Evolutionary conservation across 805 yeast genomes (phyloP), one percentile per base, ranked within the genome.

Genomic region (Yarrowia sp.): DNA sequence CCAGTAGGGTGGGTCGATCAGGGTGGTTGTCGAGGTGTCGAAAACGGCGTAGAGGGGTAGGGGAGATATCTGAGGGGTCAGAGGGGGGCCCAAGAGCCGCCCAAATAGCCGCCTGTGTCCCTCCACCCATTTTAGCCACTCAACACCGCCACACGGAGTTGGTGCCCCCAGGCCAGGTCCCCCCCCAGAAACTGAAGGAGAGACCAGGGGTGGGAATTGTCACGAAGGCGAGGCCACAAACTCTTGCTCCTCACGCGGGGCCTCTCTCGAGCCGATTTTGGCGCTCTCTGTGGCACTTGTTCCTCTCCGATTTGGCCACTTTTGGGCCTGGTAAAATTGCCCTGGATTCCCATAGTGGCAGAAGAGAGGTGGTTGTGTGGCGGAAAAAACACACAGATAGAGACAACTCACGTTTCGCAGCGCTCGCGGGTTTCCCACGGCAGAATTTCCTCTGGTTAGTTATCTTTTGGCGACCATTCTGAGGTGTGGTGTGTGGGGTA

Each of bases 401-500:
- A 26, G 32, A 26, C 32, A 26, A 56, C 64, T 56, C 49, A 56
- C 64, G 5, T n/a, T 41, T n/a, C 40, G 15, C 8, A 22, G 14
- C 32, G 9, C 26, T 10, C 36, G 32, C 15, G 11, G 40, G 40
- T 22, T 43, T 14, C 11, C n/a, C 40, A 38, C 40, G 40, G 12
- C 40, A 38, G 32, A 26, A 26, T 19, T 41, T 12, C 8, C 19
- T 35, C 38, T 40, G 19, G 63, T 26, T 26, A 41, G 64, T 32
- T 41, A 42, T 53, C 42, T 56, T 59, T 59, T 59, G 12, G 65
- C 42, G 42, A 16, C 4, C 52, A 45, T 45, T 59, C 42, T 35
- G 41, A 45, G 22, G 65, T 59, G 65, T 19, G 65, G 41, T 48
- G 65, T 59, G 65, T 59, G 65, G 65, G 65, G 65, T 59, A 59